A percentile compares a stretch with the other conserved stretches of the same genome.
Evolutionary conservation across 1,139 yeast species (phyloP).

Genomic region (Blastobotrys arbuscula): DNA sequence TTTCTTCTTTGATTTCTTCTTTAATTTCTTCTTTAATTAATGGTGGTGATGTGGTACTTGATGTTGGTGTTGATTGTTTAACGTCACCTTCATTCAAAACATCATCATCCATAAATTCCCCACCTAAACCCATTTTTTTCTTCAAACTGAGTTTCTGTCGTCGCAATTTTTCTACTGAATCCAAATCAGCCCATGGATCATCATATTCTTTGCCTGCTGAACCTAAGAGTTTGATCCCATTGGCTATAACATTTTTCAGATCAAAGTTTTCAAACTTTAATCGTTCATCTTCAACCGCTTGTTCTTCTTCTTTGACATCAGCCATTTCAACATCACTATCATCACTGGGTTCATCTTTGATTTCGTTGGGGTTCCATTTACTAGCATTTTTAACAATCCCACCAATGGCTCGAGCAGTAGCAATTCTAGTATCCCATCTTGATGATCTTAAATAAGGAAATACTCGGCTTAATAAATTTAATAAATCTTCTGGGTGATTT

Average conservation of each 20-base stretch:
- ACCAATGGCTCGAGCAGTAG: slow-evolving; percentile 94
- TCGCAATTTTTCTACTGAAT: slow-evolving; percentile 37
- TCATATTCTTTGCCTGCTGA: slow-evolving; percentile 53
- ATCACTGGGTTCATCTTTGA: slow-evolving; percentile 15
- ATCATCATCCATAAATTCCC: slow-evolving; percentile 39
- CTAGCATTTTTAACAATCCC: slow-evolving; percentile 79
- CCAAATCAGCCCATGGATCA: slow-evolving; percentile 33
- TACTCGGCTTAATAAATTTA: slow-evolving; percentile 78
- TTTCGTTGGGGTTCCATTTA: slow-evolving; percentile 75
- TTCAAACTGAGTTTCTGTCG: slow-evolving; percentile 38
- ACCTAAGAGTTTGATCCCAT: slow-evolving; percentile 69
- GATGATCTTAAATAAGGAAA: slow-evolving; percentile 78
- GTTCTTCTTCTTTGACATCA: slow-evolving; percentile 26
- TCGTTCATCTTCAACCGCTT: slow-evolving; percentile 29
- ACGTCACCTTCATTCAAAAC: slow-evolving; percentile 33
- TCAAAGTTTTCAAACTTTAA: slow-evolving; percentile 60
- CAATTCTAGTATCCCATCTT: slow-evolving; percentile 94
- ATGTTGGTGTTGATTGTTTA: slow-evolving; percentile 12
- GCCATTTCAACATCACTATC: slow-evolving; percentile 16
- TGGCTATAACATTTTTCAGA: slow-evolving; percentile 55
- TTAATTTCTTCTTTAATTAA: slow-evolving; percentile 11
- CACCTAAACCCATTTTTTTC: slow-evolving; percentile 40
- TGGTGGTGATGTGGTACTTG: slow-evolving; percentile 16
- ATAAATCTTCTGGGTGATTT: slow-evolving; percentile 89
- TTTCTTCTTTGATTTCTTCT: slow-evolving; percentile 3